Base-by-base conservation (phyloP, 371 early-diverging fungal genomes). In the Neoconidiobolus thromboides region DNA sequence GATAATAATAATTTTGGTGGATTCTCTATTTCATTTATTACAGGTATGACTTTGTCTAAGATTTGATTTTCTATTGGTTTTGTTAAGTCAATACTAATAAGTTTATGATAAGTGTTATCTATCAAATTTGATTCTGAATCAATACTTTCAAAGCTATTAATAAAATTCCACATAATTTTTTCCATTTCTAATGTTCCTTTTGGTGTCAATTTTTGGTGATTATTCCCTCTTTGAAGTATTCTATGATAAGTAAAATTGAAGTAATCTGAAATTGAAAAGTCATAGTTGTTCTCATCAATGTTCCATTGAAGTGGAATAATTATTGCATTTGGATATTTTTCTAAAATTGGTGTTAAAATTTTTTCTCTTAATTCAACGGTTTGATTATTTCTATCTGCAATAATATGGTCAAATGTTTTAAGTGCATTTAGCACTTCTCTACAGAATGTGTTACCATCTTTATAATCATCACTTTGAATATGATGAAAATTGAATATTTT, bases 351-450 rank as follows among this genome's bases (percentile, higher is more conserved):
- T 7, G 14, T n/a, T 12, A 48, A 47, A 9, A 58, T n/a, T 2
- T 15, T 40, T n/a, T 58, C 39, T 14, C 58, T n/a, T 14, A 48
- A 41, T 36, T 10, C 6, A 48, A 14, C 10, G 7, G n/a, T 4
- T 14, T 58, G 58, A 37, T 58, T 9, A 39, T 58, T 58, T 9
- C 43, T n/a, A 14, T 58, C 58, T 9, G 58, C 58, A 47, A 48
- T 36, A 39, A 58, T 41, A 9, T 47, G 10, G 48, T 37, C 10
- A 5, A 9, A 14, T 2, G 7, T 48, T 2, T 58, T 39, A 14
- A 58, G 14, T 6, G 4, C 9, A 4, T 2, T 5, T n/a, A 58
- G 48, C 12, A 43, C 48, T n/a, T n/a, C 5, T 2, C 26, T 48
- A 6, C 14, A 10, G 26, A 47, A 58, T 4, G 47, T 10, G 4